Conservation (phyloP, 495 filamentous ascomycete species). For the Pyrenopolyporus hunteri region DNA sequence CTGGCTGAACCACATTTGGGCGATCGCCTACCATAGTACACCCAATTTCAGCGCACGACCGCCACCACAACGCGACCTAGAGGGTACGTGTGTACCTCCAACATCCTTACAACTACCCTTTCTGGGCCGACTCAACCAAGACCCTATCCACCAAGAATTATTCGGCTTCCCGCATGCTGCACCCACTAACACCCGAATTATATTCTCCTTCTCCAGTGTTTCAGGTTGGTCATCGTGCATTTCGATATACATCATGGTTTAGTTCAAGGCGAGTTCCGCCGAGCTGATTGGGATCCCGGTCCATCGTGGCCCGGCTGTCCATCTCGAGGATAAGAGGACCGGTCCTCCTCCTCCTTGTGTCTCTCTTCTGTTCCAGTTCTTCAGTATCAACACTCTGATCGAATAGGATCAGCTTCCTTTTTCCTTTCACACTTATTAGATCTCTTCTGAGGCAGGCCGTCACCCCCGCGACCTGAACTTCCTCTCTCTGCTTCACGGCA, state of each 20-base stretch:
- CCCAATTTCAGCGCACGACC: too few relatives aligned
- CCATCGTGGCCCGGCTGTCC: conserved; percentile 31
- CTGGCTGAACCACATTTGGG: conserved; percentile 1
- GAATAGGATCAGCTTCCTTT: conserved; percentile 39
- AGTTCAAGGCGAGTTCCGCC: conserved; percentile 25
- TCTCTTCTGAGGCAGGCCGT: conserved; percentile 31
- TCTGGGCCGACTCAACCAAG: background rate
- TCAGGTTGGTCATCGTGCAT: conserved; percentile 42
- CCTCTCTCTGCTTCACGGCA: conserved; percentile 36
- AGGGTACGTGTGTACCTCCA: too few relatives aligned
- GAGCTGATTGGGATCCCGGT: conserved; percentile 43
- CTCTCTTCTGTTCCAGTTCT: conserved; percentile 35
- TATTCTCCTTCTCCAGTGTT: conserved; percentile 40
- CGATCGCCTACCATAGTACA: too few relatives aligned
- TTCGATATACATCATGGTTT: conserved; percentile 40
- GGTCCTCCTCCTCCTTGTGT: conserved; percentile 36
- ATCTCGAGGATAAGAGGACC: conserved; percentile 45
- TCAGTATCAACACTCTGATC: conserved; percentile 44
- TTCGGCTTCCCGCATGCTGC: conserved; percentile 23
- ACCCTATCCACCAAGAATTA: conserved; percentile 14
- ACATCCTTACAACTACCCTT: too few relatives aligned
- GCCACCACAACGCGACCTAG: too few relatives aligned
- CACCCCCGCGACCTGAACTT: conserved; percentile 23
- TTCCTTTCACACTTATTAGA: conserved; percentile 41
- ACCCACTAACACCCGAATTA: conserved; percentile 29